Conservation (phyloP, 2,329 filamentous ascomycete genomes). For the Huntiella savannae region DNA sequence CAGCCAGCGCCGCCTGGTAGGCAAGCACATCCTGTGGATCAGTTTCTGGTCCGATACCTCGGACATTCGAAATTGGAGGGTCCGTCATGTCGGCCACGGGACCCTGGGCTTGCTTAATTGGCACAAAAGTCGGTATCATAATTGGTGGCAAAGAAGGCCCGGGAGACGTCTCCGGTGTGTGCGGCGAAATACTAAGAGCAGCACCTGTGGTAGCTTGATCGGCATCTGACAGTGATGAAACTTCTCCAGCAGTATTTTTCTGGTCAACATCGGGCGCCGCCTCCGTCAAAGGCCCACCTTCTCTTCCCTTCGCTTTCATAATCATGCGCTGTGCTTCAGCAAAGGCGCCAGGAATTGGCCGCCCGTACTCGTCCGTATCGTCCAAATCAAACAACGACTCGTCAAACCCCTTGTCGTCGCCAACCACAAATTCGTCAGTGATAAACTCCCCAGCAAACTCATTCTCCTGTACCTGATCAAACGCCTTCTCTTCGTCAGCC, state of each 20-base stretch:
- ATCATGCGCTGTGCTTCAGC: constrained; percentile 27
- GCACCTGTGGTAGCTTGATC: background rate
- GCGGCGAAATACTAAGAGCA: background rate
- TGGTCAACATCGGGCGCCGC: constrained; percentile 8
- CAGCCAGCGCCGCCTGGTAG: constrained; percentile 70
- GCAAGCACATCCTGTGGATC: constrained; percentile 27
- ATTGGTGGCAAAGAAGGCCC: background rate
- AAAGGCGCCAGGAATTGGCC: constrained; percentile 39
- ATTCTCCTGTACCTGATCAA: constrained; percentile 33
- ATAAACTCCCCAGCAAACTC: constrained; percentile 27
- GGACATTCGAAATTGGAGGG: background rate
- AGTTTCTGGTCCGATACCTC: constrained; percentile 9
- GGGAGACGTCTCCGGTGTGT: background rate
- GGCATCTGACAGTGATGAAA: background rate
- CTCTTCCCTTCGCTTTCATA: constrained; percentile 5
- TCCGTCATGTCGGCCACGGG: background rate
- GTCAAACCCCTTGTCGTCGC: constrained; percentile 42
- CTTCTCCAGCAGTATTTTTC: background rate
- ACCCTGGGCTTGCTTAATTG: constrained; percentile 5
- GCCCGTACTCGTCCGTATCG: constrained; percentile 42
- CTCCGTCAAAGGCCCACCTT: constrained; percentile 1
- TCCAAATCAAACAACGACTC: constrained; percentile 56
- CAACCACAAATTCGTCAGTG: constrained; percentile 17
- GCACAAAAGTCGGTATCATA: constrained; percentile 6
- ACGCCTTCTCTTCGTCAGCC: constrained; percentile 47